Percentiles rank a stretch among this genome's conserved stretches.
Conservation (phyloP, 2,329 filamentous ascomycete genomes). For the Aspergillus ochraceus region DNA sequence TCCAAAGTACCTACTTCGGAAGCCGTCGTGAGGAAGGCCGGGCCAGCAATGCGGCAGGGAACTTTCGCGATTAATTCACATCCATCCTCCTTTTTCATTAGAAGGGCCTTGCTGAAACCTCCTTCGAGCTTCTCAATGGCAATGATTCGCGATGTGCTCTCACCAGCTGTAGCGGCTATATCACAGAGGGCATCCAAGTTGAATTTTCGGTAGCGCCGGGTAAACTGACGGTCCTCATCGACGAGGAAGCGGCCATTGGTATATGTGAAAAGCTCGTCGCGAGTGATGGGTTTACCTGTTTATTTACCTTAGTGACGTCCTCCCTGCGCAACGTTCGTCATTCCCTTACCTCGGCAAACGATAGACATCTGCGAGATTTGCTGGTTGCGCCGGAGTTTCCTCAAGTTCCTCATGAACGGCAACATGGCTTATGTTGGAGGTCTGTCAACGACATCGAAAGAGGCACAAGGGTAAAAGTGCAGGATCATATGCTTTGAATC, state of each 20-base stretch:
- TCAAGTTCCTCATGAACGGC: too few relatives aligned
- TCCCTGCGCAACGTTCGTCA: neutral
- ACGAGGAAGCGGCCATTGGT: constrained; percentile 31
- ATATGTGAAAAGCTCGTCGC: constrained; percentile 26
- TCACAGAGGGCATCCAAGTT: constrained; percentile 24
- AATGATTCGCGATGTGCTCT: constrained; percentile 13
- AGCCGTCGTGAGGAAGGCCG: constrained; percentile 26
- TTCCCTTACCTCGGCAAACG: constrained; percentile 8
- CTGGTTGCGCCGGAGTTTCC: neutral
- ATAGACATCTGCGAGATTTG: constrained; percentile 1
- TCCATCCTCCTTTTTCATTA: constrained; percentile 29
- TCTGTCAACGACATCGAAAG: too few relatives aligned
- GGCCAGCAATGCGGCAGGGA: constrained; percentile 32
- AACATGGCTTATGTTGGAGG: too few relatives aligned
- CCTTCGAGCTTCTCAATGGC: constrained; percentile 30
- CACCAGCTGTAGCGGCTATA: constrained; percentile 14
- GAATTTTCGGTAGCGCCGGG: constrained; percentile 24
- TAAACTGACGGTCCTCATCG: constrained; percentile 24
- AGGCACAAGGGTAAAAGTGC: too few relatives aligned
- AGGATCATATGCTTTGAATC: too few relatives aligned
- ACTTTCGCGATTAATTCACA: constrained; percentile 34
- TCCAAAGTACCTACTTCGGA: constrained; percentile 32
- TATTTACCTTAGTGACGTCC: neutral
- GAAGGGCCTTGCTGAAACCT: constrained; percentile 32
- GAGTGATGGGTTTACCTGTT: constrained; percentile 22